Base-by-base conservation (phyloP, 129 eudicot species). In the Gnaphalium uliginosum region DNA sequence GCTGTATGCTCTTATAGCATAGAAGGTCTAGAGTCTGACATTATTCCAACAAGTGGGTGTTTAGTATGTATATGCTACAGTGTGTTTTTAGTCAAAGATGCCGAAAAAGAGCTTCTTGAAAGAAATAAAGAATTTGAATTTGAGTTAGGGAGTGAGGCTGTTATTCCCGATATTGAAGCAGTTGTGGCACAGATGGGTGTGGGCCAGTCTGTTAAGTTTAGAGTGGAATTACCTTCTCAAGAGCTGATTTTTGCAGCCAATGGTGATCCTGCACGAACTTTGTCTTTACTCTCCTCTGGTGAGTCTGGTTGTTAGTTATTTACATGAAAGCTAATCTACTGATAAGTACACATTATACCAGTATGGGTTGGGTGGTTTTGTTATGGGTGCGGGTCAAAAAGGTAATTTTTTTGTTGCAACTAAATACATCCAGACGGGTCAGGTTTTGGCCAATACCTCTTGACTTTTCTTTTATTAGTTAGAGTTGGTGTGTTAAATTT, bases 91-190 rank as follows among this genome's bases (percentile, higher is more conserved):
- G 82, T 86, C 23, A 68, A 67, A 0, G 95, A 68, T 58, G 87
- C 81, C 43, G 79, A 50, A 46, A 87, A 62, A 75, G 93, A 85
- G 77, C 61, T 76, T 61, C 61, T 91, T 24, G 99, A 94, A 82
- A 84, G 85, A 63, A 75, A 75, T 72, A 90, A 89, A 56, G 96
- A 91, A 58, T 94, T 91, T 81, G 99, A 94, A 66, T 94, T 94
- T 84, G 99, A 94, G 86, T 72, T 89, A 9, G 97, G 99, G 27
- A 78, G 72, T 62, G 90, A 86, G 76, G 87, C 91, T 18, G 94
- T 94, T 43, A 81, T 77, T 66, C 85, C 97, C 11, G 76, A 75
- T 71, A 79, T 94, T 74, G 99, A 94, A 87, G 80, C 83, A 69
- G 90, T 78, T 69, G 89, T 91, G 54, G 75, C 79, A 19, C 92